phyloP scores from a whole-genome alignment of 1,284 basidiomycete genomes.

The Austroboletus novae-zelandiae region DNA sequence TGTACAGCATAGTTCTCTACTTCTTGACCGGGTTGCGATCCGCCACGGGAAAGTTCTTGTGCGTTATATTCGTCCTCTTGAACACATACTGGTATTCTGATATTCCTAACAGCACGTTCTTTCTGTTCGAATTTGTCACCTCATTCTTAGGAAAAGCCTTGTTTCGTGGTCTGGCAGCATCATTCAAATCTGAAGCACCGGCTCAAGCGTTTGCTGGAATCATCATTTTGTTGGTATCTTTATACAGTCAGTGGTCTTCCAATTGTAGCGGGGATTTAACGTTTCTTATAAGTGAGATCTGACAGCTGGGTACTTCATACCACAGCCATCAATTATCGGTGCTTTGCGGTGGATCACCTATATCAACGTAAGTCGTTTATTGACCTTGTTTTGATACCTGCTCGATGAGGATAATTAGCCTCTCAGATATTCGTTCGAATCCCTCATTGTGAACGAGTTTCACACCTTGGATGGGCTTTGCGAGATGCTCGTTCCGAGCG shows the following conservation, averaged over 20 bases:
- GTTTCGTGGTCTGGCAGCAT: slow-evolving; percentile 59
- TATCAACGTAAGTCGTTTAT: slow-evolving; percentile 48
- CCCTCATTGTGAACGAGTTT: slow-evolving; percentile 57
- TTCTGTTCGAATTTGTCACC: slow-evolving; percentile 49
- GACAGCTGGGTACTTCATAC: slow-evolving; percentile 42
- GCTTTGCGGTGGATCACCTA: slow-evolving; percentile 64
- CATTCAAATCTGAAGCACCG: slow-evolving; percentile 49
- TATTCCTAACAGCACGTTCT: slow-evolving; percentile 42
- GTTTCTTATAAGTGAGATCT: slow-evolving; percentile 4
- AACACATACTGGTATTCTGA: slow-evolving; percentile 7
- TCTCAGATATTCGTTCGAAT: slow-evolving; percentile 51
- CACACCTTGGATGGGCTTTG: slow-evolving; percentile 43
- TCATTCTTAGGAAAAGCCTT: slow-evolving; percentile 59
- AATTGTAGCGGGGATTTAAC: not conserved
- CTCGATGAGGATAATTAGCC: slow-evolving; percentile 33
- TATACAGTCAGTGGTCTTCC: slow-evolving; percentile 40
- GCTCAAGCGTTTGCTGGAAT: slow-evolving; percentile 64
- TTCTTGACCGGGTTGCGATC: slow-evolving; percentile 52
- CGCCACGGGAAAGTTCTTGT: slow-evolving; percentile 46
- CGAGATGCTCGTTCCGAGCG: slow-evolving; percentile 43
- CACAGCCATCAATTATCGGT: slow-evolving; percentile 59
- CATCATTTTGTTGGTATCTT: slow-evolving; percentile 43
- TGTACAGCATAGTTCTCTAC: slow-evolving; percentile 54
- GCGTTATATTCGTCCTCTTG: slow-evolving; percentile 10
- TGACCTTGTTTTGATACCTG: not conserved